Evolutionary conservation across 441 rosid species (phyloP), one percentile per base, ranked within the genome.

Genomic region (Metrosideros polymorpha): DNA sequence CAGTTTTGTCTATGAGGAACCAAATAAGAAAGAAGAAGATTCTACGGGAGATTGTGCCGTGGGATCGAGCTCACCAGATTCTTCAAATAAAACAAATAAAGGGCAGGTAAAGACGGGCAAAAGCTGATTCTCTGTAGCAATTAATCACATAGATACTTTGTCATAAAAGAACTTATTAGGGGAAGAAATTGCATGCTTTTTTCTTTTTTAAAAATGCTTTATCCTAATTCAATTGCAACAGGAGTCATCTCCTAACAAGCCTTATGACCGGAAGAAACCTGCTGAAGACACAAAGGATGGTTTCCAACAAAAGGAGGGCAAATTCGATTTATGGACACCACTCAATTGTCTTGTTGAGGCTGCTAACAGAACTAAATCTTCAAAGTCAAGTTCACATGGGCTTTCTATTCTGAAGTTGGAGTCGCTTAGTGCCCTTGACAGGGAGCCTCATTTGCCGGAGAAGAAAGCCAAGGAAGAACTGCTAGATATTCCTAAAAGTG

Each of bases 291-390:
- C 50, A 49, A 91, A 92, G 84, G 88, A 88, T 53, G 89, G 89
- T 88, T 88, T 57, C 86, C 92, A 92, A 89, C 83, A 87, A 57
- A 87, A 77, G 53, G 95, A 91, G 86, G 91, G 92, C 84, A 95
- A 95, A 89, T 89, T 90, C 63, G 95, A 95, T 88, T 89, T 90
- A 19, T 94, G 96, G 96, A 95, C 95, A 59, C 93, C 95, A 9
- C 94, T 95, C 82, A 93, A 93, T 89, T 91, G 95, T 91, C 95
- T 94, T 86, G 95, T 93, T 89, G 98, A 95, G 91, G 98, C 95
- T 85, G 96, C 98, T 56, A 93, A 95, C 89, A 92, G 94, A 90
- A 93, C 95, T 86, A 95, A 93, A 90, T 91, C 94, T 52, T 90
- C 93, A 12, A 93, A 92, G 87, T 87, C 87, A 83, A 92, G 86